Evolutionary conservation across 2,329 filamentous ascomycete species (phyloP).

Genomic region (Fusarium tuaranense): DNA sequence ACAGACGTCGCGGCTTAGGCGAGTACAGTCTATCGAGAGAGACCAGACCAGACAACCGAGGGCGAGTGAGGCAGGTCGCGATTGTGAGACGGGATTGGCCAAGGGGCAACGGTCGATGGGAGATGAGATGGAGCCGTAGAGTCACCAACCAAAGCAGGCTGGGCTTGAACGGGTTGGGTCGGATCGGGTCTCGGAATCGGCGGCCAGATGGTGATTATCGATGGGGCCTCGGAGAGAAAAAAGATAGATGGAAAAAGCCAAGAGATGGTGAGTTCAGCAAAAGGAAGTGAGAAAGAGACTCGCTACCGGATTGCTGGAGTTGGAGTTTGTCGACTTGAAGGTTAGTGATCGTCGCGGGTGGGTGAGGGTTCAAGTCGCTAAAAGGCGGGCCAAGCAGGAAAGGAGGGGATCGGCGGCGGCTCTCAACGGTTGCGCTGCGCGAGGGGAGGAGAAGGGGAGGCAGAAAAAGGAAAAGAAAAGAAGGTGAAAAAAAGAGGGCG

Average conservation of each 20-base stretch:
- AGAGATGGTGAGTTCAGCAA: conserved; percentile 7
- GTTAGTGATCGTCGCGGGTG: conserved; percentile 34
- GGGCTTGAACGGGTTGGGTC: conserved; percentile 1
- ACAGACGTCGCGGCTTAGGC: neutral
- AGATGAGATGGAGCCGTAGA: conserved; percentile 31
- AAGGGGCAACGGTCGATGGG: conserved; percentile 7
- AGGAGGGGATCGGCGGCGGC: conserved; percentile 41
- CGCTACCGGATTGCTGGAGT: conserved; percentile 2
- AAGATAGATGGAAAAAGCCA: neutral
- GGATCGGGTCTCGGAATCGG: conserved; percentile 8
- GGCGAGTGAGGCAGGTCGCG: conserved; percentile 21
- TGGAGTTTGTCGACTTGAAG: conserved; percentile 2
- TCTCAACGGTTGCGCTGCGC: conserved; percentile 34
- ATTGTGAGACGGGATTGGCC: conserved; percentile 32
- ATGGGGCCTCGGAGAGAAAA: conserved; percentile 14
- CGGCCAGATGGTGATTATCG: conserved; percentile 1
- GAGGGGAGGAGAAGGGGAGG: conserved; percentile 5
- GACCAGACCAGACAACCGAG: conserved; percentile 14
- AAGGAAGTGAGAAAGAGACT: conserved; percentile 7
- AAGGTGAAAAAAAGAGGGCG: conserved; percentile 27
- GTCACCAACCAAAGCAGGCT: neutral
- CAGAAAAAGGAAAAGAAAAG: conserved; percentile 27
- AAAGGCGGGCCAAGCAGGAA: conserved; percentile 28
- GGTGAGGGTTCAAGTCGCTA: conserved; percentile 16
- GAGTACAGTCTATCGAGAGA: neutral